phyloP scores from a whole-genome alignment of 2,329 filamentous ascomycete genomes.

The Dactylella cylindrospora region DNA sequence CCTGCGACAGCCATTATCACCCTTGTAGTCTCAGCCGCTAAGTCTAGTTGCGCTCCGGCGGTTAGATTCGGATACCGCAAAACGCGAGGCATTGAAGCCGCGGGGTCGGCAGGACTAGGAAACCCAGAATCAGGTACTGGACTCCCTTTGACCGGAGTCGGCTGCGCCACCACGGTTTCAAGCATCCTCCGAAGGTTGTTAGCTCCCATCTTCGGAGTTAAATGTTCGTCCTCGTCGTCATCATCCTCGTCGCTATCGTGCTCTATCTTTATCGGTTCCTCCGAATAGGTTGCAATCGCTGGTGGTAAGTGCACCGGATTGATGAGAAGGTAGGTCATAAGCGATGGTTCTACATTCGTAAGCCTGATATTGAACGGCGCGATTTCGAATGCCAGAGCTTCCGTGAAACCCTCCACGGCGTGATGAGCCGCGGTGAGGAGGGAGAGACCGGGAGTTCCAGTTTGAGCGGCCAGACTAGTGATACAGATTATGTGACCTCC shows the following conservation, averaged over 20 bases:
- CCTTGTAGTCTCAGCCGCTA: slow-evolving; percentile 87
- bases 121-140: slow-evolving; percentile 45
- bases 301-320: slow-evolving; percentile 36
- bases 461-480: slow-evolving; percentile 85
- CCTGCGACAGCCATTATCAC: slow-evolving; percentile 89
- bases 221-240: slow-evolving; percentile 29
- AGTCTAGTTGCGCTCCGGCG: slow-evolving; percentile 65
- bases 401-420: slow-evolving; percentile 57
- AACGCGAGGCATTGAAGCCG: slow-evolving; percentile 54
- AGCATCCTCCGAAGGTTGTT: slow-evolving; percentile 12
- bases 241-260: slow-evolving; percentile 26
- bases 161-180: slow-evolving; percentile 48
- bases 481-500: slow-evolving; percentile 88
- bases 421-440: slow-evolving; percentile 91
- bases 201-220: slow-evolving; percentile 42
- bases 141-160: slow-evolving; percentile 51
- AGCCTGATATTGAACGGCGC: slow-evolving; percentile 96
- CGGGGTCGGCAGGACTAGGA: slow-evolving; percentile 42
- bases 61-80: slow-evolving; percentile 75
- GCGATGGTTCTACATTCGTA: slow-evolving; percentile 80
- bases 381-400: slow-evolving; percentile 83
- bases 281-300: slow-evolving; percentile 10
- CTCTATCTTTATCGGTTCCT: slow-evolving; percentile 15
- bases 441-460: slow-evolving; percentile 86
- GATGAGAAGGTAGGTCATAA: slow-evolving; percentile 43